Conservation (phyloP, 2,329 filamentous ascomycete genomes). For the Aspergillus spinulosporus region DNA sequence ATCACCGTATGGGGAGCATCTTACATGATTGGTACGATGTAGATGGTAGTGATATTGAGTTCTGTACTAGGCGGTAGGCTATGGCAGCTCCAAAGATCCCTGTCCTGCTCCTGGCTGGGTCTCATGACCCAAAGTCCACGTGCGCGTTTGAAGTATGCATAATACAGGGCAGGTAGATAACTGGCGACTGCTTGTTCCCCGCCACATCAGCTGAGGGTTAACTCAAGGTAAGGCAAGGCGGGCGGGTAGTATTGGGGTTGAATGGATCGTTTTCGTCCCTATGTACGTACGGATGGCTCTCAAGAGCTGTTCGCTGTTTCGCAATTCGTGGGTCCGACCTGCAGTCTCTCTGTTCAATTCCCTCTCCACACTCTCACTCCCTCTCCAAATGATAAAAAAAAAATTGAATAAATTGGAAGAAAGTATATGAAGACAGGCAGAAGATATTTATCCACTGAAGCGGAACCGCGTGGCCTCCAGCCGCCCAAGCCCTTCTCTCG, state of each 20-base stretch:
- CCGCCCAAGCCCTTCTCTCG: slow-evolving; percentile 82
- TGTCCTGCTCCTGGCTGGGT: slow-evolving; percentile 5
- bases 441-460: slow-evolving; percentile 59
- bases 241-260: not conserved
- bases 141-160: slow-evolving; percentile 11
- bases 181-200: not conserved
- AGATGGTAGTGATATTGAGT: not conserved
- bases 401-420: not conserved
- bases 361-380: not conserved
- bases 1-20: not conserved
- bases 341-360: not conserved
- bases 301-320: not conserved
- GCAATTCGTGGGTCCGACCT: not conserved
- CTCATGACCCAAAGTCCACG: slow-evolving; percentile 8
- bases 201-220: slow-evolving; percentile 13
- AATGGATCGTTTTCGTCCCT: not conserved
- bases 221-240: not conserved
- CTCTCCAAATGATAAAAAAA: not conserved
- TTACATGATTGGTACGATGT: slow-evolving; percentile 1
- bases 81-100: slow-evolving; percentile 8
- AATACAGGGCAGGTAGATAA: not conserved
- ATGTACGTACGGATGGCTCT: not conserved
- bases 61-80: not conserved
- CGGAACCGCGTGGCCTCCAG: slow-evolving; percentile 85
- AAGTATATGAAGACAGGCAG: slow-evolving; percentile 2